Percentiles rank a stretch among this genome's conserved stretches.
Conservation (phyloP, 2,329 filamentous ascomycete species). For the Arthroderma sp. region DNA sequence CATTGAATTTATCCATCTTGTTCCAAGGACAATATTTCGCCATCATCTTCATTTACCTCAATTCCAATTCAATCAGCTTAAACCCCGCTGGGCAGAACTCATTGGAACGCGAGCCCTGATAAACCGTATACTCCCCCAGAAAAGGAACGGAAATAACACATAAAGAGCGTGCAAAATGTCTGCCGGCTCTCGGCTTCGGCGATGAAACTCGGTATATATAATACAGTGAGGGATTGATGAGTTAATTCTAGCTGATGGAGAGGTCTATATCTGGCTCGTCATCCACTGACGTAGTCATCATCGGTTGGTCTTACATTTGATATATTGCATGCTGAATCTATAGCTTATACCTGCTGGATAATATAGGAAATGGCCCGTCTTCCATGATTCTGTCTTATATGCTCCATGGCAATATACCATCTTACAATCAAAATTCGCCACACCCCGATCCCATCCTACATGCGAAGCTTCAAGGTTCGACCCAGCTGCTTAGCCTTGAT, state of each 20-base stretch:
- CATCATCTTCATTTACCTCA: no score
- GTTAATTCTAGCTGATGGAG: conserved; percentile 6
- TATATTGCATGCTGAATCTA: not conserved
- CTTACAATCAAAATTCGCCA: conserved; percentile 36
- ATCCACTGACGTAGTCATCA: conserved; percentile 19
- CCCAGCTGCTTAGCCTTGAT: conserved; percentile 37
- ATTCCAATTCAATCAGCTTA: no score
- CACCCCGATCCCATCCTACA: conserved; percentile 47
- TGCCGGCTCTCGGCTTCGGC: no score
- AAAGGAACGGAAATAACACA: no score
- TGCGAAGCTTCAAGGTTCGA: conserved; percentile 36
- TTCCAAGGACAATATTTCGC: no score
- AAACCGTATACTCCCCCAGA: no score
- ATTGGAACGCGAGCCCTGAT: no score
- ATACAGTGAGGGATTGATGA: not conserved
- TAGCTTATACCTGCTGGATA: not conserved
- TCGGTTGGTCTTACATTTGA: conserved; percentile 14
- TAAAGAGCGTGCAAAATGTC: no score
- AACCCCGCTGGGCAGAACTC: no score
- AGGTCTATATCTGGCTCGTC: conserved; percentile 3
- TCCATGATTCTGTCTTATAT: conserved; percentile 51
- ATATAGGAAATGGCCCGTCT: conserved; percentile 46
- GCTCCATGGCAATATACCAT: conserved; percentile 47
- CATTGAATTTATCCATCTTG: no score
- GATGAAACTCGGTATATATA: not conserved